These are phyloP conservation scores for Ocimum tenuiflorum DNA, from an alignment of 257 asterid species.

Conservation along the genomic window DNA sequence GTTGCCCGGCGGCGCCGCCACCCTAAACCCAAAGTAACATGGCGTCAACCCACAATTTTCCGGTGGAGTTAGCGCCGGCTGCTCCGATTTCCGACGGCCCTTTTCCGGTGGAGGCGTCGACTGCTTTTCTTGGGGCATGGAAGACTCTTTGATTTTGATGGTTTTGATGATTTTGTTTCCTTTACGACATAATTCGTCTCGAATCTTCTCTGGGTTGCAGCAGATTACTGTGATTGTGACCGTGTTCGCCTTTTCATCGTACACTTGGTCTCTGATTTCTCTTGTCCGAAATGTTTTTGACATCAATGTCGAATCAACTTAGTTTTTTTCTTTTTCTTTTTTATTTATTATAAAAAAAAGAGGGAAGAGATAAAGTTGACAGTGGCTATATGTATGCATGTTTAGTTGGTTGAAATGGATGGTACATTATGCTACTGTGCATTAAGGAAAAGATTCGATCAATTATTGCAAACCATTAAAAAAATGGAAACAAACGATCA, in stretches of 20 bases:
- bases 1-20: constrained; percentile 34
- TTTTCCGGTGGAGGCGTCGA: background rate
- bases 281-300: constrained; percentile 27
- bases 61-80: too few relatives aligned
- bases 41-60: constrained; percentile 50
- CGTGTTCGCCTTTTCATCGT: constrained; percentile 49
- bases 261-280: constrained; percentile 66
- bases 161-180: constrained; percentile 55
- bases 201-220: constrained; percentile 65
- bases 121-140: constrained; percentile 11
- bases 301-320: constrained; percentile 15
- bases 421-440: too few relatives aligned
- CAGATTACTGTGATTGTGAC: constrained; percentile 60
- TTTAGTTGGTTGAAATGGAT: too few relatives aligned
- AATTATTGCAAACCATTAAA: too few relatives aligned
- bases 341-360: too few relatives aligned
- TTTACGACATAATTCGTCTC: constrained; percentile 59
- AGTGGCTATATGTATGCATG: background rate
- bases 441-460: too few relatives aligned
- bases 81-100: too few relatives aligned
- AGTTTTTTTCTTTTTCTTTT: background rate
- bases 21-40: constrained; percentile 36
- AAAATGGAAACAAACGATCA: too few relatives aligned
- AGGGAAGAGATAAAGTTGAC: too few relatives aligned
- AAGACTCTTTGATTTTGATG: constrained; percentile 44